These are phyloP conservation scores for Pisolithus tinctorius DNA, from an alignment of 768 basidiomycete species.

Conservation along the genomic window DNA sequence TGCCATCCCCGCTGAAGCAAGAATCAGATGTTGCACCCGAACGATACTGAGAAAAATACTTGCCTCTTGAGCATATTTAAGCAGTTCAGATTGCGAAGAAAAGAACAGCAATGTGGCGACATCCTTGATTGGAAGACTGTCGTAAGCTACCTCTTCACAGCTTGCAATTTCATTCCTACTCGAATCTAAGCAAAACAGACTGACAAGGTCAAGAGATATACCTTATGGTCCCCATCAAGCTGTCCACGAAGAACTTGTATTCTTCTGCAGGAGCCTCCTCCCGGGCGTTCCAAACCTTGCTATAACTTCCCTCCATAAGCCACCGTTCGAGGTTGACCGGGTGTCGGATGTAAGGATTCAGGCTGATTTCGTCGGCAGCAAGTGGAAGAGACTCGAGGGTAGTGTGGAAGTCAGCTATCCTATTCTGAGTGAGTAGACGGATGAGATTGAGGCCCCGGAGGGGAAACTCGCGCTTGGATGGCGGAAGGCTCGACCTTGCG, in stretches of 20 bases:
- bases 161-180: conserved; percentile 92
- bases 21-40: neutral
- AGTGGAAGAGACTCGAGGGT: conserved; percentile 84
- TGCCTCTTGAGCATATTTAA: conserved; percentile 79
- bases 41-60: conserved; percentile 10
- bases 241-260: conserved; percentile 91
- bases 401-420: conserved; percentile 97
- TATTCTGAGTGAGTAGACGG: conserved; percentile 88
- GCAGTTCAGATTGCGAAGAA: conserved; percentile 68
- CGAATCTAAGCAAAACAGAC: conserved; percentile 2
- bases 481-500: conserved; percentile 63
- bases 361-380: conserved; percentile 57
- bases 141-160: conserved; percentile 92
- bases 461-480: conserved; percentile 80
- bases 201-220: conserved; percentile 27
- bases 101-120: conserved; percentile 92
- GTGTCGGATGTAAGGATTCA: conserved; percentile 72
- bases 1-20: conserved; percentile 71
- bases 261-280: conserved; percentile 90
- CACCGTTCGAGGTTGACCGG: conserved; percentile 91
- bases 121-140: conserved; percentile 83
- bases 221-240: conserved; percentile 92
- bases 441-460: conserved; percentile 93
- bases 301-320: conserved; percentile 98
- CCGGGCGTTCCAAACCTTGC: conserved; percentile 94